Evolutionary conservation across 108 stramenopile genomes (phyloP), one percentile per base, ranked within the genome.

Genomic region (Fragilaria crotonensis): DNA sequence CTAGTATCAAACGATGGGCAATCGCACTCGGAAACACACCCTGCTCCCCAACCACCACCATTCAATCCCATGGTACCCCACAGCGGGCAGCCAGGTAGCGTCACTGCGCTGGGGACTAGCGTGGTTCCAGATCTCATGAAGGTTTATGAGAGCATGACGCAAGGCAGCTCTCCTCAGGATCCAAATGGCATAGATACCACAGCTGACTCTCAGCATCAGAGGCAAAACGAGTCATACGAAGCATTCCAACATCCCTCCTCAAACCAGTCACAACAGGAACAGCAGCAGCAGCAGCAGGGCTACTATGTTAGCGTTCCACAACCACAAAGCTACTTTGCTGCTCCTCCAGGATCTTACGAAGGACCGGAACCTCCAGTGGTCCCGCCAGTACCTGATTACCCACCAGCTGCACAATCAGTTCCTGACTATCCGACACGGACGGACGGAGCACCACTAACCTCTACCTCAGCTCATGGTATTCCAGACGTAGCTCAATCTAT

Each of bases 91-190:
- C n/a, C n/a, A n/a, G n/a, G n/a, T n/a, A n/a, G n/a, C n/a, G n/a
- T n/a, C n/a, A n/a, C n/a, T 41, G 36, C 7, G 14, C 50, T 62
- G n/a, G 50, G 60, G 2, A 56, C 60, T 27, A 80, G 71, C 44
- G 79, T 89, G 4, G 81, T 81, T 0, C 70, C 72, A 0, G 72
- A 78, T 25, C 54, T 91, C 51, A 87, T 91, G 90, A 70, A 71
- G 63, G 84, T 91, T 0, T 91, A 87, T 57, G 90, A 87, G 60
- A 83, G 73, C 41, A 57, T 91, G 70, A 82, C 81, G 1, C 81
- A 87, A 53, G 78, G 79, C 25, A 83, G 73, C 36, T 83, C 82
- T 1, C 85, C 85, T 2, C 85, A 87, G 54, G 60, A 52, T 54
- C 36, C n/a, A n/a, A n/a, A n/a, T n/a, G n/a, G n/a, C n/a, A n/a